These are phyloP conservation scores for Mitragyna speciosa DNA, from an alignment of 257 asterid genomes.

Conservation along the genomic window DNA sequence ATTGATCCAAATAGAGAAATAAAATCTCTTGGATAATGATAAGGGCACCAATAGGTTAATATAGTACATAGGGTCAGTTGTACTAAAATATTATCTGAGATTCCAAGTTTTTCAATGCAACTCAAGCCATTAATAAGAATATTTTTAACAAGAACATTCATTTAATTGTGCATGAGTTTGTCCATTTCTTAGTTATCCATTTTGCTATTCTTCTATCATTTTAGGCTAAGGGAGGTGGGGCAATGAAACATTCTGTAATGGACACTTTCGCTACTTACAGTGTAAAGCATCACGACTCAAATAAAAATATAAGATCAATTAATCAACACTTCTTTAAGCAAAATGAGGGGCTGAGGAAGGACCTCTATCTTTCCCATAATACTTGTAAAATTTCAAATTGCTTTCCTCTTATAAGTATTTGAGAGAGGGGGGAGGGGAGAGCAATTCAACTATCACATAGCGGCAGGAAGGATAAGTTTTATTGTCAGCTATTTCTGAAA, in stretches of 20 bases:
- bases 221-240: neutral
- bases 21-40: neutral
- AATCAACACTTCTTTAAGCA: neutral
- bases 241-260: neutral
- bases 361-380: neutral
- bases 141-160: too few relatives aligned
- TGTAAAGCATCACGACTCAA: neutral
- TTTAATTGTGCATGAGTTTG: neutral
- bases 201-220: neutral
- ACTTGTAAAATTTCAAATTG: neutral
- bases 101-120: neutral
- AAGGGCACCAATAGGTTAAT: neutral
- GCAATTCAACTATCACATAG: neutral
- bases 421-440: neutral
- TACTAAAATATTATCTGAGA: neutral
- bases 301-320: neutral
- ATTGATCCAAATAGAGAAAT: neutral
- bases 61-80: neutral
- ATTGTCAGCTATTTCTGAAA: too few relatives aligned
- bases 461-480: neutral
- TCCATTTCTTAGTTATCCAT: neutral
- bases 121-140: neutral
- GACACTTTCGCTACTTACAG: neutral
- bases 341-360: neutral
- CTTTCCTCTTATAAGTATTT: too few relatives aligned